Evolutionary conservation across 495 filamentous ascomycete genomes (phyloP).

Genomic region (Lepraria neglecta): DNA sequence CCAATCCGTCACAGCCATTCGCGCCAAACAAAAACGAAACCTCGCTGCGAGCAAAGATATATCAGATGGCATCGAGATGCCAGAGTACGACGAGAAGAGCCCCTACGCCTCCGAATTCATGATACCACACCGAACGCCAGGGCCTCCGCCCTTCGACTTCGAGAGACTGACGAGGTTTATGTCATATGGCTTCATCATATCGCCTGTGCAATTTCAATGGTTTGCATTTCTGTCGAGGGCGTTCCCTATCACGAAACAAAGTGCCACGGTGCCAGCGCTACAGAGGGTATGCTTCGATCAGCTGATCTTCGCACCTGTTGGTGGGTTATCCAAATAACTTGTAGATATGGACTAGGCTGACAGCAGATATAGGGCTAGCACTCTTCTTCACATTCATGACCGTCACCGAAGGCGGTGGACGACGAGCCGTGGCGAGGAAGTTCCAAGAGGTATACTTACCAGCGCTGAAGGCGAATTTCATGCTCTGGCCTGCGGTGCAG

Average conservation of each 20-base stretch:
- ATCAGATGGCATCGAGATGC: slow-evolving; percentile 79
- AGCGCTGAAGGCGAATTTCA: slow-evolving; percentile 90
- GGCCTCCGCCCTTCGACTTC: slow-evolving; percentile 88
- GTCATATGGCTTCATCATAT: slow-evolving; percentile 92
- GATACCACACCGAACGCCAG: slow-evolving; percentile 53
- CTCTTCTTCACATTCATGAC: slow-evolving; percentile 97
- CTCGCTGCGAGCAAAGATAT: slow-evolving; percentile 52
- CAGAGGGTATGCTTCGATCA: slow-evolving; percentile 93
- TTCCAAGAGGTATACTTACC: slow-evolving; percentile 90
- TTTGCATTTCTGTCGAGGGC: slow-evolving; percentile 76
- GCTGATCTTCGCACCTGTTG: slow-evolving; percentile 87
- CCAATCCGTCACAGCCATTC: slow-evolving; percentile 82
- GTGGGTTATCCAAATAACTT: slow-evolving; percentile 36
- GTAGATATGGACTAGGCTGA: slow-evolving; percentile 1
- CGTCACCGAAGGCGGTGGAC: slow-evolving; percentile 85
- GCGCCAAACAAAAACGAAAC: slow-evolving; percentile 58
- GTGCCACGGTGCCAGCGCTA: slow-evolving; percentile 66
- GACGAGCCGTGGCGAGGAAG: slow-evolving; percentile 71
- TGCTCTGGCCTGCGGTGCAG: slow-evolving; percentile 94
- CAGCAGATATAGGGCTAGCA: slow-evolving; percentile 56
- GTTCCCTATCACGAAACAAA: slow-evolving; percentile 78
- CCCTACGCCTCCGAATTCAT: slow-evolving; percentile 59
- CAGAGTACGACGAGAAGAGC: slow-evolving; percentile 80
- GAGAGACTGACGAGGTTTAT: slow-evolving; percentile 90
- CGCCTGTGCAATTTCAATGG: slow-evolving; percentile 95